Base-by-base conservation (phyloP, 495 filamentous ascomycete genomes). In the Rusavskia elegans region DNA sequence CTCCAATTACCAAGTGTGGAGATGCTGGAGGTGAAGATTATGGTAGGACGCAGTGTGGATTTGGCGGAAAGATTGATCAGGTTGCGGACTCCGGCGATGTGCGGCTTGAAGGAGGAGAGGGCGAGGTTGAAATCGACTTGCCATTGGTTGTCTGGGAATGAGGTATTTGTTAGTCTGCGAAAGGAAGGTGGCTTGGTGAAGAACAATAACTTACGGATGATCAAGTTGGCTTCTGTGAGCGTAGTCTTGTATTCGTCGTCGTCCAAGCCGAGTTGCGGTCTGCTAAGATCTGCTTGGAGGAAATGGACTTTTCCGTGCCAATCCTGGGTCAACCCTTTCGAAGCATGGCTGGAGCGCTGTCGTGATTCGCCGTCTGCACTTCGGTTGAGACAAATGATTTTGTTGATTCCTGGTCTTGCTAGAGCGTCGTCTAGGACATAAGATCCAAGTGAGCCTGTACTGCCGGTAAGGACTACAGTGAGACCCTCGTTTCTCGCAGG, bases 1-100 rank as follows among this genome's bases (percentile, higher is more conserved):
- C 21, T 29, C 55, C 55, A 57, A 17, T 52, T 49, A 0, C 10
- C 14, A 0, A 57, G 6, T 19, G 55, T 48, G 44, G 63, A 66
- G 48, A 82, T 72, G 19, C 73, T 77, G 7, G 77, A 80, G 32
- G 79, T 66, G 57, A 81, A 82, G 6, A 78, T 61, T 1, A 81
- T 61, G 6, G 63, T 66, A 0, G 76, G 67, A 0, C 64, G 53
- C 42, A 67, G 63, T 2, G 58, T 48, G 2, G 75, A 66, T 19
- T 61, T 53, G 16, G 59, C 49, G 35, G 70, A 63, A 20, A 69
- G 53, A 11, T 49, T 45, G 19, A 63, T 54, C 9, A 63, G 30
- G 27, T 57, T 55, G 0, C 41, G 48, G 3, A 54, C 53, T 1
- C 56, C 56, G 45, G 30, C 35, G 25, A 59, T 56, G 39, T 44